Evolutionary conservation across 805 yeast genomes (phyloP).

Genomic region (Ogataea pilisensis): DNA sequence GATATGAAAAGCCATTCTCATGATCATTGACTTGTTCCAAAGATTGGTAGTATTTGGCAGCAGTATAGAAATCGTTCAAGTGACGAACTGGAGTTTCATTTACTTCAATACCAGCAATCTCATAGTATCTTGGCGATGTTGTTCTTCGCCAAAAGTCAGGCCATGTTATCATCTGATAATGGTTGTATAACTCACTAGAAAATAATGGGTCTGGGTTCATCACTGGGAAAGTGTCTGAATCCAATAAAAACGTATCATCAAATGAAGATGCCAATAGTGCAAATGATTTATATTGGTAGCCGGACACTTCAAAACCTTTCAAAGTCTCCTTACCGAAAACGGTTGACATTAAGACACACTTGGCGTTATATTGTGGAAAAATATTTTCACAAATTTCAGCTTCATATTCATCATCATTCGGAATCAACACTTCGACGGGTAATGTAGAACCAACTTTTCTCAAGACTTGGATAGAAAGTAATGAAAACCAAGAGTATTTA

Average conservation of each 20-base stretch:
- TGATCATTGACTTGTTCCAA: slow-evolving; percentile 28
- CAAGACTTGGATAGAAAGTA: slow-evolving; percentile 33
- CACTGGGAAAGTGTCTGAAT: slow-evolving; percentile 73
- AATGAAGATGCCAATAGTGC: slow-evolving; percentile 68
- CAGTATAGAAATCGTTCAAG: slow-evolving; percentile 26
- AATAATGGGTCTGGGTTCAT: slow-evolving; percentile 60
- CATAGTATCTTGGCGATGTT: slow-evolving; percentile 68
- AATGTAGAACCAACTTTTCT: slow-evolving; percentile 36
- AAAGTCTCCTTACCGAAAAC: slow-evolving; percentile 27
- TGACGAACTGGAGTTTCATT: slow-evolving; percentile 25
- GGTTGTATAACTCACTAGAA: slow-evolving; percentile 48
- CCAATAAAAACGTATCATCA: slow-evolving; percentile 66
- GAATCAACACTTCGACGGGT: slow-evolving; percentile 38
- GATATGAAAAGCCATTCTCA: slow-evolving; percentile 37
- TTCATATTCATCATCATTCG: slow-evolving; percentile 32
- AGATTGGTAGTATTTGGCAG: slow-evolving; percentile 24
- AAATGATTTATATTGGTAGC: slow-evolving; percentile 32
- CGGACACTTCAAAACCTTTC: slow-evolving; percentile 12
- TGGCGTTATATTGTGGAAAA: slow-evolving; percentile 35
- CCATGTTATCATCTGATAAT: slow-evolving; percentile 59
- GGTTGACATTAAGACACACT: slow-evolving; percentile 34
- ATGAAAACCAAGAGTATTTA: slow-evolving; percentile 31
- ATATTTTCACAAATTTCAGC: slow-evolving; percentile 33
- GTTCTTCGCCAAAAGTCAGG: slow-evolving; percentile 89
- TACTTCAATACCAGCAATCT: slow-evolving; percentile 56